These are phyloP conservation scores for Lentinula edodes DNA, from an alignment of 768 basidiomycete genomes.

Conservation along the genomic window DNA sequence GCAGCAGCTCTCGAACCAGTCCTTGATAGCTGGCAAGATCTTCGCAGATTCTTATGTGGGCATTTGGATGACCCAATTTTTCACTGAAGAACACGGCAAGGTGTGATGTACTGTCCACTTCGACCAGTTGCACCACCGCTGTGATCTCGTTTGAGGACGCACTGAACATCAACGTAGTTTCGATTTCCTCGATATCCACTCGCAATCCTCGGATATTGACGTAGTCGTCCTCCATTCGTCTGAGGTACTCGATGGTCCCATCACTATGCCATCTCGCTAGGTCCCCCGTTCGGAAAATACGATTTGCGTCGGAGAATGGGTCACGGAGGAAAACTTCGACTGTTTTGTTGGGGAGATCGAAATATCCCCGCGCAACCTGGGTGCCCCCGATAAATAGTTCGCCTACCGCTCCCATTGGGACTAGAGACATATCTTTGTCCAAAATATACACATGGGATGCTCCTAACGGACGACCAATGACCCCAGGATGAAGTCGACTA, in stretches of 20 bases:
- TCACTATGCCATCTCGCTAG: constrained; percentile 20
- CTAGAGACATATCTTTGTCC: not conserved
- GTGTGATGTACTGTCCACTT: not conserved
- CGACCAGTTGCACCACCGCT: not conserved
- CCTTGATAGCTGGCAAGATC: not conserved
- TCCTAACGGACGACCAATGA: constrained; percentile 2
- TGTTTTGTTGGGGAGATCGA: constrained; percentile 21
- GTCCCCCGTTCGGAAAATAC: constrained; percentile 26
- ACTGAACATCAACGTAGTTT: constrained; percentile 2
- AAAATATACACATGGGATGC: not conserved
- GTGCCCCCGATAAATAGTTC: constrained; percentile 18
- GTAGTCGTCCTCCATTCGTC: constrained; percentile 24
- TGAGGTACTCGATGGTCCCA: constrained; percentile 24
- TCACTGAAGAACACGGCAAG: not conserved
- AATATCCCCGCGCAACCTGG: constrained; percentile 18
- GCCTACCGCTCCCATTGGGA: constrained; percentile 12
- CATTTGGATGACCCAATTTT: not conserved
- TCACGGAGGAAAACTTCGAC: constrained; percentile 19
- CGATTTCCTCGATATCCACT: constrained; percentile 27
- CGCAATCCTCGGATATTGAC: constrained; percentile 27
- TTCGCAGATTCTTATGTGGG: not conserved
- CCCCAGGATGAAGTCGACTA: constrained; percentile 7
- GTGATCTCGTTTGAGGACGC: not conserved
- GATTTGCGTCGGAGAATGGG: constrained; percentile 16
- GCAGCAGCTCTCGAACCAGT: not conserved